Percentiles rank a stretch among this genome's conserved stretches.
These are phyloP conservation scores for Nothomitra cinnamomea DNA, from an alignment of 2,329 filamentous ascomycete genomes.

Conservation along the genomic window DNA sequence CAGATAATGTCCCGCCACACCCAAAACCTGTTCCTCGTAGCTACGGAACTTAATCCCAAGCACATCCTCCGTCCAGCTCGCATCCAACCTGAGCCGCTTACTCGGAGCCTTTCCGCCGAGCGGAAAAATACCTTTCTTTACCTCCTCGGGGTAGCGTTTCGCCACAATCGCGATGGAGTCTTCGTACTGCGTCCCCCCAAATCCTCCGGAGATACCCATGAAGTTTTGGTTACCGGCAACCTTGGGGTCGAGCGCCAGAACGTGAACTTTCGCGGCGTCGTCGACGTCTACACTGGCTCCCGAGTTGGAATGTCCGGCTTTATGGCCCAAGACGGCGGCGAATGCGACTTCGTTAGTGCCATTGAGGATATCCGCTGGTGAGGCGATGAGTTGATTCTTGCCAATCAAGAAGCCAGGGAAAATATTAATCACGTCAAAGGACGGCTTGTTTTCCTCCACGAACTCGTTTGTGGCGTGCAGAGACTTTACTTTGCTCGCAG, in stretches of 20 bases:
- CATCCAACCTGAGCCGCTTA: conserved; percentile 16
- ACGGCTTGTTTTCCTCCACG: conserved; percentile 10
- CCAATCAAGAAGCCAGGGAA: conserved; percentile 39
- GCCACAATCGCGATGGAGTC: conserved; percentile 23
- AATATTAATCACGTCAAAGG: conserved; percentile 36
- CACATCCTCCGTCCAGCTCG: conserved; percentile 17
- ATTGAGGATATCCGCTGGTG: conserved; percentile 23
- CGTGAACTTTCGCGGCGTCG: conserved; percentile 24
- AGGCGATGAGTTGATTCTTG: conserved; percentile 16
- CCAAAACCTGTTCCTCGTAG: conserved; percentile 21
- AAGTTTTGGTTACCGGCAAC: conserved; percentile 20
- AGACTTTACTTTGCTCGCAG: conserved; percentile 12
- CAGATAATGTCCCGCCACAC: conserved; percentile 21
- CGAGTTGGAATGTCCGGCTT: conserved; percentile 11
- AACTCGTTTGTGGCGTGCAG: conserved; percentile 16
- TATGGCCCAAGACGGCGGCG: conserved; percentile 5
- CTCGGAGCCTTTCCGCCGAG: conserved; percentile 17
- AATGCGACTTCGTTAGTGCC: not conserved
- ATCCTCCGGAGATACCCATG: conserved; percentile 19
- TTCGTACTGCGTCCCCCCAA: conserved; percentile 21
- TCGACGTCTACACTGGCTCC: conserved; percentile 23
- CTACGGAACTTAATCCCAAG: conserved; percentile 20
- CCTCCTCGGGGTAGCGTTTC: conserved; percentile 17
- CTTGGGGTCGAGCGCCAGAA: conserved; percentile 19
- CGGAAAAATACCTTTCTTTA: conserved; percentile 17